A percentile compares a stretch with the other conserved stretches of the same genome.
Evolutionary conservation across 2,329 filamentous ascomycete genomes (phyloP).

Genomic region (Byssoonygena ceratinophila): DNA sequence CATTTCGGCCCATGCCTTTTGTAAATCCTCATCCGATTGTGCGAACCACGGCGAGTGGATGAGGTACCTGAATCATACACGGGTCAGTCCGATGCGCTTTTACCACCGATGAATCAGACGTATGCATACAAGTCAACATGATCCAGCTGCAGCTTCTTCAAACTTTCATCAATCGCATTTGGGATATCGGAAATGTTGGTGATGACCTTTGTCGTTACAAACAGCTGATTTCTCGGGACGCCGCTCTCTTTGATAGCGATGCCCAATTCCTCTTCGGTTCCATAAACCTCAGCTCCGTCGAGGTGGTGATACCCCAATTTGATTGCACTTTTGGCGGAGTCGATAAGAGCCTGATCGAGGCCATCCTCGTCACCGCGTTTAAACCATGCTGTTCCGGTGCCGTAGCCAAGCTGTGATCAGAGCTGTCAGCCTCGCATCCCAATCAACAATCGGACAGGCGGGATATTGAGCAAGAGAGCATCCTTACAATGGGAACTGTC

Average conservation of each 20-base stretch:
- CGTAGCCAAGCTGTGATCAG: slow-evolving; percentile 46
- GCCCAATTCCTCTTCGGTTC: slow-evolving; percentile 41
- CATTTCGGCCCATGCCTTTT: slow-evolving; percentile 50
- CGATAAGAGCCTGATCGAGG: slow-evolving; percentile 46
- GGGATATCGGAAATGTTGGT: slow-evolving; percentile 46
- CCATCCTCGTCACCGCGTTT: slow-evolving; percentile 41
- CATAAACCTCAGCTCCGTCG: slow-evolving; percentile 51
- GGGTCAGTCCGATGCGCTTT: not conserved
- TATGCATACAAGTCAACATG: slow-evolving; percentile 50
- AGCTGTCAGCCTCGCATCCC: not conserved
- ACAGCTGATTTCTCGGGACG: slow-evolving; percentile 39
- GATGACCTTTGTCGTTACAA: slow-evolving; percentile 49
- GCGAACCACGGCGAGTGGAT: slow-evolving; percentile 53
- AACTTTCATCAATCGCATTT: slow-evolving; percentile 43
- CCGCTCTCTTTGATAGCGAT: slow-evolving; percentile 40
- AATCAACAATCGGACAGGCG: not conserved
- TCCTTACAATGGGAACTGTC: slow-evolving; percentile 44
- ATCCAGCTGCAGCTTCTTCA: slow-evolving; percentile 50
- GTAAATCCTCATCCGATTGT: slow-evolving; percentile 44
- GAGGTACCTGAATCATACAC: slow-evolving; percentile 39
- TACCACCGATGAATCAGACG: not conserved
- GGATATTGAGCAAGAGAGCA: not conserved
- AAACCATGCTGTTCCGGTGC: slow-evolving; percentile 55
- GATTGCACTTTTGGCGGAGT: slow-evolving; percentile 48
- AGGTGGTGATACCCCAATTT: slow-evolving; percentile 51